Evolutionary conservation across 2,329 filamentous ascomycete species (phyloP), one percentile per base, ranked within the genome.

Genomic region (Podosphaera fusca): DNA sequence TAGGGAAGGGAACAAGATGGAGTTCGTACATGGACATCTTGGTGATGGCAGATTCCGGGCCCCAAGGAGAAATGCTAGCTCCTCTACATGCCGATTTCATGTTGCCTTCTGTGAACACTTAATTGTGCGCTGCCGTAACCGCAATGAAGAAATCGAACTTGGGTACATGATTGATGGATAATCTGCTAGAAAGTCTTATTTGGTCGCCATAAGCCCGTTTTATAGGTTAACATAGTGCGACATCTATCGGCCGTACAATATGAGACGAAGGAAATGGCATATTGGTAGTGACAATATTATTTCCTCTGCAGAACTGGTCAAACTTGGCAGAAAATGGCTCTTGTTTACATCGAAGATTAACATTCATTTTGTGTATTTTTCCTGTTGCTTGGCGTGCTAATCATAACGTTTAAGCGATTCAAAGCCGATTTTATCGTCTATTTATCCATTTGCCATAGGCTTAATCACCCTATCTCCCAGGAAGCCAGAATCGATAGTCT

Each of bases 251-350:
- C 35, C 46, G 33, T 30, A 30, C 46, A 14, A 55, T 14, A 36
- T 55, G 30, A 45, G 36, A 55, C 4, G 36, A 55, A n/a, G 42
- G 30, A 30, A 21, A 29, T 45, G 21, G 53, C 31, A 55, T 31
- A 31, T 58, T 34, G 50, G 58, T 62, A 53, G 64, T 65, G 56
- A 70, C 67, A 61, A 73, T 71, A 51, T 70, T 67, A 55, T 70
- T 59, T 30, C 65, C 58, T 55, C 58, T 64, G 59, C 61, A 72
- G 59, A 64, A 68, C 35, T 66, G 47, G 12, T 3, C 12, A 47
- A 47, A 47, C 29, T n/a, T 12, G 14, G 29, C 45, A n/a, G 45
- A 47, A n/a, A n/a, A 21, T 55, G 30, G 50, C 55, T 49, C 70
- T 57, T 58, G 55, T 59, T 52, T 21, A 56, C 40, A 58, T 59